phyloP scores from a whole-genome alignment of 169 alveolate genomes.

The Cryptosporidium muris region DNA sequence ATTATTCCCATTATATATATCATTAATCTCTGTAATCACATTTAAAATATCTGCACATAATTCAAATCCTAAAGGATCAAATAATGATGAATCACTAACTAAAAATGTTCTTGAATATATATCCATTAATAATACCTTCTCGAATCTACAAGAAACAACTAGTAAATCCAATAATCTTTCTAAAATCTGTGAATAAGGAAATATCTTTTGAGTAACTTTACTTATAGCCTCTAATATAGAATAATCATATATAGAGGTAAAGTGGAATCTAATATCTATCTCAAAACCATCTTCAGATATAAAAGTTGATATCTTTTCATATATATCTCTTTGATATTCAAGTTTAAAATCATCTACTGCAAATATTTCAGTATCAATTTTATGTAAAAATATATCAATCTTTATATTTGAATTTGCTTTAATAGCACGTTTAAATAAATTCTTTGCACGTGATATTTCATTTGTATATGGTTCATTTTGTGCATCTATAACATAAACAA shows the following conservation, averaged over 20 bases:
- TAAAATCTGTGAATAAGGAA: conserved; percentile 47
- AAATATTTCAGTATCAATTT: conserved; percentile 42
- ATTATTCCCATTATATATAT: conserved; percentile 26
- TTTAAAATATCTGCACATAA: conserved; percentile 57
- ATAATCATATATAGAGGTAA: conserved; percentile 54
- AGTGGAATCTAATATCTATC: conserved; percentile 55
- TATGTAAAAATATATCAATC: conserved; percentile 49
- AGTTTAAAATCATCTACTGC: conserved; percentile 30
- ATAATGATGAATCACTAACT: conserved; percentile 59
- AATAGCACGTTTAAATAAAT: conserved; percentile 39
- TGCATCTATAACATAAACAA: conserved; percentile 84
- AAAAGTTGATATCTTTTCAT: conserved; percentile 51
- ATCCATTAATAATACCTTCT: conserved; percentile 58
- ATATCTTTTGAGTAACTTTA: conserved; percentile 49
- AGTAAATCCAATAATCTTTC: conserved; percentile 48
- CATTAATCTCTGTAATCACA: conserved; percentile 55
- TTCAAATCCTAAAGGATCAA: conserved; percentile 64
- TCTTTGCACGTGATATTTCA: conserved; percentile 52
- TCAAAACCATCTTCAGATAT: conserved; percentile 49
- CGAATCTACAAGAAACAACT: conserved; percentile 47
- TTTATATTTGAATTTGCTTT: conserved; percentile 9
- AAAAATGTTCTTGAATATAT: conserved; percentile 57
- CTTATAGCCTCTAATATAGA: conserved; percentile 59
- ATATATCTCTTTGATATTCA: conserved; percentile 56
- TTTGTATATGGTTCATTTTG: conserved; percentile 79